Conservation (phyloP, 1,284 basidiomycete species). For the Papiliotrema flavescens region DNA sequence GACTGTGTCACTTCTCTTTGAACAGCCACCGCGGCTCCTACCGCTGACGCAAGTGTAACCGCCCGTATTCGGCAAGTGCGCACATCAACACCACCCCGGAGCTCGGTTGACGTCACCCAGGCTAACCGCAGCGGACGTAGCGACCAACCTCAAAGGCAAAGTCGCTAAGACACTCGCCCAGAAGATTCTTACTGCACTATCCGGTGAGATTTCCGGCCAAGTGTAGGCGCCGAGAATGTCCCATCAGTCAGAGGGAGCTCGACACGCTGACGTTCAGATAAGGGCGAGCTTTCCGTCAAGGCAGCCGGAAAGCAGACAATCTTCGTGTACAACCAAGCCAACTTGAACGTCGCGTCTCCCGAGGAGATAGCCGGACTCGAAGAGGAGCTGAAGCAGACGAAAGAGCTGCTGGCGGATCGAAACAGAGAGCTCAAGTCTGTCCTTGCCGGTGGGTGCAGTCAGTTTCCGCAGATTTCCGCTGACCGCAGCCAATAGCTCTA, state of each 20-base stretch:
- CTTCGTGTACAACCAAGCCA: slow-evolving; percentile 48
- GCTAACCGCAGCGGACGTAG: slow-evolving; percentile 64
- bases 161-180: slow-evolving; percentile 75
- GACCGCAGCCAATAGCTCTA: slow-evolving; percentile 59
- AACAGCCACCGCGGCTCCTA: too few relatives aligned
- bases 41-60: slow-evolving; percentile 30
- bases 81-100: neutral
- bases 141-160: slow-evolving; percentile 79
- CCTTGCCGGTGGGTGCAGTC: slow-evolving; percentile 53
- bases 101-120: too few relatives aligned
- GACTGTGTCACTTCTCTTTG: too few relatives aligned
- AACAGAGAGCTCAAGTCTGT: slow-evolving; percentile 59
- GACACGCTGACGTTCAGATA: slow-evolving; percentile 21
- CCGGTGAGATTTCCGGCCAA: too few relatives aligned
- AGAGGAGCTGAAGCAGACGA: slow-evolving; percentile 57
- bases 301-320: slow-evolving; percentile 67
- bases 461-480: neutral
- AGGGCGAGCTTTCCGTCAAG: slow-evolving; percentile 41
- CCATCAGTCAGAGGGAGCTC: too few relatives aligned
- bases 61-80: slow-evolving; percentile 42
- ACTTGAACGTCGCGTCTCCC: slow-evolving; percentile 25
- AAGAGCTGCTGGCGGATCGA: slow-evolving; percentile 60
- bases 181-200: slow-evolving; percentile 70
- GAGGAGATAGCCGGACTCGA: slow-evolving; percentile 31
- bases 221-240: too few relatives aligned